Percentiles rank a stretch among this genome's conserved stretches.
These are phyloP conservation scores for Boletellus sp. DNA, from an alignment of 768 basidiomycete species.

Conservation along the genomic window DNA sequence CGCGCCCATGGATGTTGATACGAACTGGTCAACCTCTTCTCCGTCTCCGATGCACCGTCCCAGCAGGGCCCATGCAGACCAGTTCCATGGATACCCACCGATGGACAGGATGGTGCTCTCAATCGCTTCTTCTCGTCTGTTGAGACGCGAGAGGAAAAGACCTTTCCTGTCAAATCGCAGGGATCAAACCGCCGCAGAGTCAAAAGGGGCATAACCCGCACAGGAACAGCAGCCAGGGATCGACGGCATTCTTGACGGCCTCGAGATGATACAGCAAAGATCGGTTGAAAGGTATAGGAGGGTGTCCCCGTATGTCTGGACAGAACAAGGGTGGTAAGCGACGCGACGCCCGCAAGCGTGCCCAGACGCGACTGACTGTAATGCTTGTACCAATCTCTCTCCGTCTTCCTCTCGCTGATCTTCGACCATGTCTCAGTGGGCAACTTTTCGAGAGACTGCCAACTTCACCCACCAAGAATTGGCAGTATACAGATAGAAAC, in stretches of 20 bases:
- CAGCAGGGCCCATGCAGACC: constrained; percentile 89
- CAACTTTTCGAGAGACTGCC: constrained; percentile 2
- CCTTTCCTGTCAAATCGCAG: constrained; percentile 58
- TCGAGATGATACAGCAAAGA: constrained; percentile 56
- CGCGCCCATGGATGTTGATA: background rate
- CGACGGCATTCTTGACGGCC: constrained; percentile 51
- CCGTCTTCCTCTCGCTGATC: constrained; percentile 81
- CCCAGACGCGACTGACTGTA: constrained; percentile 49
- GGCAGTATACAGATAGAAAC: constrained; percentile 78
- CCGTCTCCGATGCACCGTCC: constrained; percentile 74
- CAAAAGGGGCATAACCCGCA: constrained; percentile 26
- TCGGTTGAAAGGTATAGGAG: constrained; percentile 61
- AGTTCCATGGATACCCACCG: constrained; percentile 83
- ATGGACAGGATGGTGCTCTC: constrained; percentile 77
- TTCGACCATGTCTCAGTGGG: constrained; percentile 27
- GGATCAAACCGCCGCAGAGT: constrained; percentile 1
- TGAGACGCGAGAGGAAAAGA: constrained; percentile 74
- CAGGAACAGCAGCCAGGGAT: constrained; percentile 87
- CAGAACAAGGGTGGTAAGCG: background rate
- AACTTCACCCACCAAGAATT: constrained; percentile 68
- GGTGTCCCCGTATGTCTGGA: constrained; percentile 67
- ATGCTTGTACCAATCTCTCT: constrained; percentile 81
- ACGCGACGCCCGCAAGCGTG: background rate
- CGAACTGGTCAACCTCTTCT: constrained; percentile 62
- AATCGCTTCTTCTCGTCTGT: constrained; percentile 81